Evolutionary conservation across 768 basidiomycete species (phyloP).

Genomic region (Hypholoma fasciculare): DNA sequence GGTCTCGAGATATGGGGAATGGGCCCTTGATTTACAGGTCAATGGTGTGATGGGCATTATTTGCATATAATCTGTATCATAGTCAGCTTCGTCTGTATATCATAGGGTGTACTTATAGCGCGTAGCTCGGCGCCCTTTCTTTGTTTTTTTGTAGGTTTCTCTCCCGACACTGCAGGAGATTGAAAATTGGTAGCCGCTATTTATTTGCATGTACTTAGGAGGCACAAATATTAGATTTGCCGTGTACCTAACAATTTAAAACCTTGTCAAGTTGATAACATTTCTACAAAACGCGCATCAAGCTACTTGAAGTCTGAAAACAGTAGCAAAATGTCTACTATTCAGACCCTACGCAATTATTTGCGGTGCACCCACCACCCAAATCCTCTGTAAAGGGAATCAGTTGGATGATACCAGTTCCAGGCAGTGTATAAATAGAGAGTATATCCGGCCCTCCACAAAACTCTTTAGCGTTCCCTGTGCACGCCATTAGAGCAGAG

Average conservation of each 20-base stretch:
- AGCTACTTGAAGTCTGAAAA: no score
- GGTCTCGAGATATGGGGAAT: slow-evolving; percentile 92
- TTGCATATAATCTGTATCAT: neutral
- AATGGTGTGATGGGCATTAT: neutral
- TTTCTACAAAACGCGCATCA: no score
- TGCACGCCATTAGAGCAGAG: neutral
- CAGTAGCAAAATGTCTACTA: no score
- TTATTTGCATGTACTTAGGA: no score
- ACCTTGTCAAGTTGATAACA: no score
- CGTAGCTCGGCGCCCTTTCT: no score
- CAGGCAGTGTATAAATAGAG: neutral
- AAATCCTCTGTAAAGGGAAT: neutral
- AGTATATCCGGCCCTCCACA: neutral
- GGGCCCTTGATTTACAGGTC: slow-evolving; percentile 33
- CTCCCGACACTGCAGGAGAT: no score
- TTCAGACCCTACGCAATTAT: neutral
- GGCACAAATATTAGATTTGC: no score
- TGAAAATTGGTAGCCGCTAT: no score
- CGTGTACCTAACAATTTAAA: no score
- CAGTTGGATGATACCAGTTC: neutral
- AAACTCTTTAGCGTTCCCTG: neutral
- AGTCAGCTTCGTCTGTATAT: neutral
- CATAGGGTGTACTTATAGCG: neutral
- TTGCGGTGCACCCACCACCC: neutral
- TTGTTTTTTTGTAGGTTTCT: no score